These are phyloP conservation scores for Penicillium sp. DNA, from an alignment of 2,329 filamentous ascomycete species.

Conservation along the genomic window DNA sequence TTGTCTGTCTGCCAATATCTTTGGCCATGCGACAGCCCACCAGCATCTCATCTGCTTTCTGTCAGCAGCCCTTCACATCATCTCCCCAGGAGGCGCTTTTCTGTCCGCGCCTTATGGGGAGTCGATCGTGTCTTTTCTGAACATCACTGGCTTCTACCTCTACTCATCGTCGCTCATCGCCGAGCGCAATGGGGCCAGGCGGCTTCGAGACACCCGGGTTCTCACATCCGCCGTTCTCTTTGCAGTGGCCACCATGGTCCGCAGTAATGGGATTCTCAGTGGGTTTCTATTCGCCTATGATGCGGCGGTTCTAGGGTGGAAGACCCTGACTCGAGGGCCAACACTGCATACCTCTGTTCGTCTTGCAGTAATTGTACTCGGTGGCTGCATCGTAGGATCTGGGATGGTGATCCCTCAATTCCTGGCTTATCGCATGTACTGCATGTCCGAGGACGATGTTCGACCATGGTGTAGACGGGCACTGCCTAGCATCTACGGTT, in stretches of 20 bases:
- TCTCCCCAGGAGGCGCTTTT: conserved; percentile 87
- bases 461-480: conserved; percentile 70
- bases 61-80: conserved; percentile 69
- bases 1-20: conserved; percentile 58
- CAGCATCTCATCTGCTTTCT: conserved; percentile 50
- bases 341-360: conserved; percentile 47
- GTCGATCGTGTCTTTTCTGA: conserved; percentile 71
- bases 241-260: conserved; percentile 66
- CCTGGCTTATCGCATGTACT: conserved; percentile 71
- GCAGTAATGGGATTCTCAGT: conserved; percentile 82
- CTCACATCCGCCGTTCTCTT: conserved; percentile 66
- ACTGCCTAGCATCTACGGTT: conserved; percentile 86
- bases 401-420: conserved; percentile 71
- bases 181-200: conserved; percentile 26
- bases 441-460: conserved; percentile 39
- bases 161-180: conserved; percentile 54
- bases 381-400: conserved; percentile 63
- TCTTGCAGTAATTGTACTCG: conserved; percentile 58
- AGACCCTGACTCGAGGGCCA: conserved; percentile 40
- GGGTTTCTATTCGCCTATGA: conserved; percentile 71
- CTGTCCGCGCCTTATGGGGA: conserved; percentile 84
- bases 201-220: conserved; percentile 47
- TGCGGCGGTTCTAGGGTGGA: conserved; percentile 43
- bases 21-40: conserved; percentile 35
- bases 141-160: conserved; percentile 67